Evolutionary conservation across 257 asterid genomes (phyloP).

Genomic region (Jacaranda mimosifolia): DNA sequence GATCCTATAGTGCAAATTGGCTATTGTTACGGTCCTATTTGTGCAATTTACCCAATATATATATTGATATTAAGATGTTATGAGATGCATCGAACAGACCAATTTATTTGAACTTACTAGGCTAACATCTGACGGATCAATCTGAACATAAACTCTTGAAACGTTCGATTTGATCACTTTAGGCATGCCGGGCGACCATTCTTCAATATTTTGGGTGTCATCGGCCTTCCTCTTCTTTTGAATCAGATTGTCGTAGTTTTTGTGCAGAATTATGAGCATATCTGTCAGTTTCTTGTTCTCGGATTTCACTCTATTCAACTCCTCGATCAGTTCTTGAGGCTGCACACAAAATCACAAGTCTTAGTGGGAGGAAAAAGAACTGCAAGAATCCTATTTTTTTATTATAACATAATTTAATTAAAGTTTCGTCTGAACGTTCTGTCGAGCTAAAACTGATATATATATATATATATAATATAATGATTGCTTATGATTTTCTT

Average conservation of each 20-base stretch:
- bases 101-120: constrained; percentile 46
- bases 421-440: too few species aligned
- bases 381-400: too few species aligned
- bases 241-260: constrained; percentile 45
- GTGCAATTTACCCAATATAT: too few species aligned
- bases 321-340: constrained; percentile 43
- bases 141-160: constrained; percentile 53
- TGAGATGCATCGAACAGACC: too few species aligned
- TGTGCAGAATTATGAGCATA: constrained; percentile 38
- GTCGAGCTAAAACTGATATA: too few species aligned
- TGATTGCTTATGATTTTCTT: too few species aligned
- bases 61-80: too few species aligned
- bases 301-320: constrained; percentile 51
- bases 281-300: constrained; percentile 66
- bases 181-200: constrained; percentile 29
- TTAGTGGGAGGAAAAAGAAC: too few species aligned
- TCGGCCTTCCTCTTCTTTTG: constrained; percentile 56
- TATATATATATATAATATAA: too few species aligned
- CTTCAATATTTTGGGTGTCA: constrained; percentile 33
- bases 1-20: too few species aligned
- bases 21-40: too few species aligned
- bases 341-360: constrained; percentile 23
- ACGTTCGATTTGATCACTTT: constrained; percentile 57
- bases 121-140: constrained; percentile 63
- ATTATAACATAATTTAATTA: too few species aligned